phyloP scores from a whole-genome alignment of 1,284 basidiomycete species.

The Waitea zeae region DNA sequence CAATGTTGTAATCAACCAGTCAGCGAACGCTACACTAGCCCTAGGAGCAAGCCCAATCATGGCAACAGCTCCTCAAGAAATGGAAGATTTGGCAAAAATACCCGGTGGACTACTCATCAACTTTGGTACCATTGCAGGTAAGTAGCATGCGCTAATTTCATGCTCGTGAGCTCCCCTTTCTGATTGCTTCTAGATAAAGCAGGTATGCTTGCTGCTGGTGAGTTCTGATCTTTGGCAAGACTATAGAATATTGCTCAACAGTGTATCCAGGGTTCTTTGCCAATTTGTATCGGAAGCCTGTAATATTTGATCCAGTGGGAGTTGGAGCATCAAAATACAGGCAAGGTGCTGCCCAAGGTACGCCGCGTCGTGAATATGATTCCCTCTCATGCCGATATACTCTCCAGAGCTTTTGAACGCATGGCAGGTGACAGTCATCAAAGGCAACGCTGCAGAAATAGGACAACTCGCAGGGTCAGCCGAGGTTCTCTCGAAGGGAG shows the following conservation, averaged over 20 bases:
- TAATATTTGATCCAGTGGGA: constrained; percentile 91
- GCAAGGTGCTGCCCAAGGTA: constrained; percentile 35
- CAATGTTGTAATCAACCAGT: constrained; percentile 79
- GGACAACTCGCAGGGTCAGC: constrained; percentile 55
- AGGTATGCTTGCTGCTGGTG: constrained; percentile 75
- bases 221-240: constrained; percentile 1
- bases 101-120: constrained; percentile 72
- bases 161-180: no score
- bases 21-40: constrained; percentile 83
- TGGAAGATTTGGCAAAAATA: constrained; percentile 59
- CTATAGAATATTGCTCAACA: neutral
- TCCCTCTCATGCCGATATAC: no score
- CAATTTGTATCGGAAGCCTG: constrained; percentile 59
- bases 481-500: constrained; percentile 77
- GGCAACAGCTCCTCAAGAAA: constrained; percentile 74
- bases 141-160: no score
- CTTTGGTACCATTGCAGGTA: constrained; percentile 73
- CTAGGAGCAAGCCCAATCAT: constrained; percentile 89
- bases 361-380: constrained; percentile 5
- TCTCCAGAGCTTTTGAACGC: constrained; percentile 51
- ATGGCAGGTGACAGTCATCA: constrained; percentile 87
- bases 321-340: constrained; percentile 74
- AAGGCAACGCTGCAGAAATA: constrained; percentile 90
- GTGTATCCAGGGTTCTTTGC: constrained; percentile 33
- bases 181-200: no score